Evolutionary conservation across 257 asterid genomes (phyloP), one percentile per base, ranked within the genome.

Genomic region (Fraxinus quadrangulata): DNA sequence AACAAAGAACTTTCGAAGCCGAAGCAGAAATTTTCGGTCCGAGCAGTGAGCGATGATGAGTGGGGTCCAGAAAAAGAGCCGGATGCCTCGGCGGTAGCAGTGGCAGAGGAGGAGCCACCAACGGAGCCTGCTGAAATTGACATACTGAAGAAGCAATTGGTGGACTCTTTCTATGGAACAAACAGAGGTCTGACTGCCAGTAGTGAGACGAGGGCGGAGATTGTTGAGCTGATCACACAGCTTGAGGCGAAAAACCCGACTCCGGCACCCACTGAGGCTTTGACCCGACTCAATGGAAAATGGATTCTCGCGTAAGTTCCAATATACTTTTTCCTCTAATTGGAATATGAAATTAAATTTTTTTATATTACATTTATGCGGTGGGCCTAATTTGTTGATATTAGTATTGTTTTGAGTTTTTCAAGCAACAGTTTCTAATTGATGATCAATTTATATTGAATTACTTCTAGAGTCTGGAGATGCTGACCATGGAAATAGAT

Each of bases 251-350:
- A 83, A 73, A 95, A 95, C 56, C 98, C 98, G 1, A 95, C 90
- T 42, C 98, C 98, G 2, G 97, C 96, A 21, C 98, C 98, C 0
- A 93, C 96, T 0, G 94, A 95, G 78, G 97, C 97, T 66, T 80
- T 95, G 86, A 26, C 92, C 47, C 84, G 89, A 36, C 96, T 95
- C 79, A 91, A 95, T 47, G 99, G 98, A 24, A 95, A 91, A 85
- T 95, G 99, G 99, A 88, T 93, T 79, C 99, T 95, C 5, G 94
- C 88, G 99, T 92, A 86, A 84, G 90, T 81, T 78, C 63, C 23
- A 4, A 6, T 3, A 24, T 24, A 26, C 36, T 12, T 63, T 63
- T 23, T 63, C 34, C 7, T 63, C 69, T 63, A 26, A 26, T 34
- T 31, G 13, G 23, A 65, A 10, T 34, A 24, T 17, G 2, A 40